These are phyloP conservation scores for Colletotrichum lentis DNA, from an alignment of 2,329 filamentous ascomycete genomes.

Conservation along the genomic window DNA sequence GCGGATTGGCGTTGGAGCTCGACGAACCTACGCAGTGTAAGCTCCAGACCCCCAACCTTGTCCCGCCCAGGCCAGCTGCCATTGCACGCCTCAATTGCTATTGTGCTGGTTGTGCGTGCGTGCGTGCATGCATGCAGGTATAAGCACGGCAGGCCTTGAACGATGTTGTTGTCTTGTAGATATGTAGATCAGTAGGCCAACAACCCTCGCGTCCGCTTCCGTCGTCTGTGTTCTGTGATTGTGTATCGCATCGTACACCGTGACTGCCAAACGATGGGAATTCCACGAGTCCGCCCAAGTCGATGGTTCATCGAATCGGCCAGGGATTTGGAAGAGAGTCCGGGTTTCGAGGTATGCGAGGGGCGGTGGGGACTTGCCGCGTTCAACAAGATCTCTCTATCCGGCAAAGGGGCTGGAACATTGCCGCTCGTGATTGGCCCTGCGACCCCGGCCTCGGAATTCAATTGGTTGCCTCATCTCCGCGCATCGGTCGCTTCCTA, in stretches of 20 bases:
- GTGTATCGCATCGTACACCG: not conserved
- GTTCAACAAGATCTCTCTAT: slow-evolving; percentile 28
- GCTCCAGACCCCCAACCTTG: slow-evolving; percentile 26
- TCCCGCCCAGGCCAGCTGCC: slow-evolving; percentile 3
- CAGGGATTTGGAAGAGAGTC: slow-evolving; percentile 14
- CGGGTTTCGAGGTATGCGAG: slow-evolving; percentile 20
- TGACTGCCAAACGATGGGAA: slow-evolving; percentile 5
- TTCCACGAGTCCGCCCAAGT: slow-evolving; percentile 25
- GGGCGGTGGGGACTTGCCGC: slow-evolving; percentile 6
- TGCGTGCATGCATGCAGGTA: not conserved
- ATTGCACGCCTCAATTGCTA: slow-evolving; percentile 26
- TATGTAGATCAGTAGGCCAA: slow-evolving; percentile 22
- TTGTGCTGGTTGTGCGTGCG: slow-evolving; percentile 8
- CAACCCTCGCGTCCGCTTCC: slow-evolving; percentile 2
- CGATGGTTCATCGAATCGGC: slow-evolving; percentile 13
- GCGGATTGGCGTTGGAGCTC: slow-evolving; percentile 25
- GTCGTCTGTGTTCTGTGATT: not conserved
- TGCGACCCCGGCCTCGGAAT: not conserved
- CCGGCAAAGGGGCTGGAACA: slow-evolving; percentile 32
- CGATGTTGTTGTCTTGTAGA: slow-evolving; percentile 5
- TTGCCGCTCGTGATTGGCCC: slow-evolving; percentile 28
- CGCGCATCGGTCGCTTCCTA: slow-evolving; percentile 18
- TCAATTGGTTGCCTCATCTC: slow-evolving; percentile 37
- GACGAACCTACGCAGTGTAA: slow-evolving; percentile 31
- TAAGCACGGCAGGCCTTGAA: not conserved